Base-by-base conservation (phyloP, 345 rosid genomes). In the Lepidium didymum region DNA sequence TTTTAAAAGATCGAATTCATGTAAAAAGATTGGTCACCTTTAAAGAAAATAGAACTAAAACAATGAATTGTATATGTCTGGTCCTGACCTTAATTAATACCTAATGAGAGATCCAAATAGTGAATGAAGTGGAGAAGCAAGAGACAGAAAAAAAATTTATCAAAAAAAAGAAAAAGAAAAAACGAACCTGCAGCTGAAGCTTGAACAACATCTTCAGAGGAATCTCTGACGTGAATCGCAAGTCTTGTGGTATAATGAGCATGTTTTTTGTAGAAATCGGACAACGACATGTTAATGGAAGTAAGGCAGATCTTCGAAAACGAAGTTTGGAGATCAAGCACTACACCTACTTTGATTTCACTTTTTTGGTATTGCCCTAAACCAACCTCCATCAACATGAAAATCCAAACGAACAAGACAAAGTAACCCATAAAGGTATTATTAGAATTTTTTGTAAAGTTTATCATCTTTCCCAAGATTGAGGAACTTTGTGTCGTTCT, bases 121-220 rank as follows among this genome's bases (percentile, higher is more conserved):
- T 7, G 1, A n/a, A 42, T 27, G 44, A 4, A 46, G 41, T 15
- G 4, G 31, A 15, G 44, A 19, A 60, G 53, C 45, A 43, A 62
- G 46, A 53, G 14, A 70, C n/a, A 64, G 15, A 37, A 21, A 64
- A 15, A 19, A 16, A 41, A 58, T 19, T 19, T 19, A 19, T 1
- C 21, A 27, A 27, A 27, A 5, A 34, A 62, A 31, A 53, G 14
- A 62, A 10, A 64, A 25, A 46, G 15, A 64, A 25, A 15, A 18
- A 42, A 50, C 15, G 44, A 73, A 77, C 78, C 83, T 76, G 75
- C 73, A 68, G 62, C 62, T 27, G 83, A 59, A 11, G 81, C 81
- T 12, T 59, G 27, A 29, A 80, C 69, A 38, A 42, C 66, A 62
- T 77, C 79, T 13, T 40, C 47, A 10, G 14, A 7, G 41, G 81